These are phyloP conservation scores for Mrakia frigida DNA, from an alignment of 768 basidiomycete species.

Conservation along the genomic window DNA sequence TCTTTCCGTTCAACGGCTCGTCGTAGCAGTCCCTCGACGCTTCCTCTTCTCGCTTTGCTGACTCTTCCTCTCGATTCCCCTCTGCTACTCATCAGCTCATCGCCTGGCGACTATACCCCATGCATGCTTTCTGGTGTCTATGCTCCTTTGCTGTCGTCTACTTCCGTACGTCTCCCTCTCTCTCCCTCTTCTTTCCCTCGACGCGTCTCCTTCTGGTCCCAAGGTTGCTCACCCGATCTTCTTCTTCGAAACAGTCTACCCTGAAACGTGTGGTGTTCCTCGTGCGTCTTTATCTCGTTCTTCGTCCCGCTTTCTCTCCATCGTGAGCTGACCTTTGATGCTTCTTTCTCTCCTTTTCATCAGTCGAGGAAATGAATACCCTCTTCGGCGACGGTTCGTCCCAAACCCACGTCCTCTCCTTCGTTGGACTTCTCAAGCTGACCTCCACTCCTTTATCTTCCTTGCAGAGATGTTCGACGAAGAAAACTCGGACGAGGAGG, in stretches of 20 bases:
- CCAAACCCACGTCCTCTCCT: too few relatives aligned
- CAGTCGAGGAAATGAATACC: constrained; percentile 43
- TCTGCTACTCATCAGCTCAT: constrained; percentile 52
- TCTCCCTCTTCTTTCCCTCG: neutral
- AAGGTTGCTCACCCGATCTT: neutral
- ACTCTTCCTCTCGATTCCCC: too few relatives aligned
- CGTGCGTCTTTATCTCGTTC: neutral
- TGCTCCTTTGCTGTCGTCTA: constrained; percentile 61
- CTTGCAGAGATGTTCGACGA: neutral
- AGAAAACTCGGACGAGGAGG: constrained; percentile 10
- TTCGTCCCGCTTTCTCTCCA: neutral
- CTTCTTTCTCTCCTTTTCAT: neutral
- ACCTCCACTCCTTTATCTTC: too few relatives aligned
- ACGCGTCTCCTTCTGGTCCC: neutral
- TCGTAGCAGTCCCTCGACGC: too few relatives aligned
- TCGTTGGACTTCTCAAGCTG: too few relatives aligned
- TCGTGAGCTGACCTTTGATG: neutral
- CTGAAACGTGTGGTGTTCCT: constrained; percentile 39
- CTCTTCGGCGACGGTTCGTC: constrained; percentile 44
- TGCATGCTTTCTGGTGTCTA: constrained; percentile 89
- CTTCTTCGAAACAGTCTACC: constrained; percentile 50
- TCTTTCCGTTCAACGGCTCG: too few relatives aligned
- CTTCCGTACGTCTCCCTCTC: constrained; percentile 56
- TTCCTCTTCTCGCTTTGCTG: too few relatives aligned
- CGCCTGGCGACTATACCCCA: constrained; percentile 83